Conservation (phyloP, 257 asterid species). For the Solanum arcanum region DNA sequence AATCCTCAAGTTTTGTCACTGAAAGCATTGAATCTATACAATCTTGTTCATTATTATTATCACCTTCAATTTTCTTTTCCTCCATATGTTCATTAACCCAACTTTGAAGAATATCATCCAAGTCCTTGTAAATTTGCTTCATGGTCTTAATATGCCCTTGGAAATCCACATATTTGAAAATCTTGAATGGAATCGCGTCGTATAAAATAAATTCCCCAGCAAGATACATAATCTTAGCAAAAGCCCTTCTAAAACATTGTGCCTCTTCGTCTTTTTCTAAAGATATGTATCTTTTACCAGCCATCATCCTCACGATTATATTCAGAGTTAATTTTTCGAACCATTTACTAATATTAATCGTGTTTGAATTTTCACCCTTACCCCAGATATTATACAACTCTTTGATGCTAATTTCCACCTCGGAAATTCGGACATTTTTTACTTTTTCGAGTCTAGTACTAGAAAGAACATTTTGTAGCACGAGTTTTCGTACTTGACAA, state of each 20-base stretch:
- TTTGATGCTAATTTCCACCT: background rate
- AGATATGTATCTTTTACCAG: constrained; percentile 21
- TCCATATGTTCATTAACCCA: constrained; percentile 31
- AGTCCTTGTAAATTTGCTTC: constrained; percentile 25
- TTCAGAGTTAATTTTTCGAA: constrained; percentile 19
- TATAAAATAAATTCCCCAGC: constrained; percentile 19
- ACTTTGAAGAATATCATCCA: constrained; percentile 9
- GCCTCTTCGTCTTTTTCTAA: background rate
- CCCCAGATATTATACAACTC: background rate
- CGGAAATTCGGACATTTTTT: constrained; percentile 15
- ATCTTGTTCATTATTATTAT: constrained; percentile 12
- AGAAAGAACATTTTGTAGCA: constrained; percentile 32
- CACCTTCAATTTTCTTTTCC: background rate
- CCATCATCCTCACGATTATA: constrained; percentile 20
- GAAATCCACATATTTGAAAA: constrained; percentile 31
- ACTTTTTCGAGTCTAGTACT: constrained; percentile 27
- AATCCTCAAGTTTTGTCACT: constrained; percentile 15
- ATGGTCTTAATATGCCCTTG: constrained; percentile 26
- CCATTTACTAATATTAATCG: constrained; percentile 26
- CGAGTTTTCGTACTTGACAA: constrained; percentile 43
- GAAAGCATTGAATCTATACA: constrained; percentile 54
- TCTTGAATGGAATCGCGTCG: constrained; percentile 20
- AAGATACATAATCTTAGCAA: constrained; percentile 18
- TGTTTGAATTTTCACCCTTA: background rate
- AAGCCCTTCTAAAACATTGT: background rate